Evolutionary conservation across 176 grass and related monocot genomes (phyloP).

Genomic region (Neostapfia colusana): DNA sequence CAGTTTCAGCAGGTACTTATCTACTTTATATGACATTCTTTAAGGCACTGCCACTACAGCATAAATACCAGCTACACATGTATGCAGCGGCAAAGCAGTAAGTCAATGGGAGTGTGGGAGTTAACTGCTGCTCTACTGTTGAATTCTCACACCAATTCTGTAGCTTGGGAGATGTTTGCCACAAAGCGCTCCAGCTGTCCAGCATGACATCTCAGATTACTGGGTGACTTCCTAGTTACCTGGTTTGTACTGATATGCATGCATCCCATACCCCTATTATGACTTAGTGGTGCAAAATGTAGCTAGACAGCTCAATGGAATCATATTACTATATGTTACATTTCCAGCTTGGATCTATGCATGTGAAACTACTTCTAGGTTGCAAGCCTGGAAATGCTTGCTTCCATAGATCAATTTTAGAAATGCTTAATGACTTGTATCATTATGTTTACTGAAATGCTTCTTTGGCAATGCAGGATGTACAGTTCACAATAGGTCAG

Average conservation of each 20-base stretch:
- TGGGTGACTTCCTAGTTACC: constrained; percentile 10
- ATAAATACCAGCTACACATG: constrained; percentile 20
- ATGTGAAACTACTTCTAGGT: neutral
- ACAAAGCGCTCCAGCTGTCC: neutral
- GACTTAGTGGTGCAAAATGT: neutral
- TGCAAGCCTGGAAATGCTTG: neutral
- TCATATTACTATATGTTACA: neutral
- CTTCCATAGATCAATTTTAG: neutral
- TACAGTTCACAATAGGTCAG: constrained; percentile 88
- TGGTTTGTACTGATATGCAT: neutral
- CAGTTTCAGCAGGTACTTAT: constrained; percentile 73
- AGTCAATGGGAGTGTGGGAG: neutral
- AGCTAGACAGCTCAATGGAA: neutral
- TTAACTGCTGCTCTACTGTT: neutral
- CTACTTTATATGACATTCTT: neutral
- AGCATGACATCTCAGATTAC: neutral
- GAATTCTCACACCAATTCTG: constrained; percentile 7
- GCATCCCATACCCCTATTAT: neutral
- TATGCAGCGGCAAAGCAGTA: constrained; percentile 1
- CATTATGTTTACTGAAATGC: constrained; percentile 10
- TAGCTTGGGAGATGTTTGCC: neutral
- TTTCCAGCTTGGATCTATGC: neutral
- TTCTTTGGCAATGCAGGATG: constrained; percentile 66
- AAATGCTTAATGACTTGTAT: constrained; percentile 3
- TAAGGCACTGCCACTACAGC: neutral